These are phyloP conservation scores for Amanita molliuscula DNA, from an alignment of 768 basidiomycete species.

Conservation along the genomic window DNA sequence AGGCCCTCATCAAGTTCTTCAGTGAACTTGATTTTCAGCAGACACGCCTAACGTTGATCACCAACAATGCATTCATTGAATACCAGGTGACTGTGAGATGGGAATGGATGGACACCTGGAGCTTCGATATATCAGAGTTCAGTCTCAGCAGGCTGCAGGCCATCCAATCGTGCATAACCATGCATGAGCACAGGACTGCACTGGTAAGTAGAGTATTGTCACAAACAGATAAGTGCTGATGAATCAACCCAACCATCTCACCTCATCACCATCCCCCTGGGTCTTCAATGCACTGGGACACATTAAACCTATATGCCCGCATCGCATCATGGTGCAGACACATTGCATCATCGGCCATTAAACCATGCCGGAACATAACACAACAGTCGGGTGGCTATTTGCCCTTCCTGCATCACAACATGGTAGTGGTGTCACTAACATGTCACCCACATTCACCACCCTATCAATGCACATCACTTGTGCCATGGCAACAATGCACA, in stretches of 20 bases:
- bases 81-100: not conserved
- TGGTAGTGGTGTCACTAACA: not conserved
- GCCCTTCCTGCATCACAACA: not conserved
- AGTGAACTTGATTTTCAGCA: not conserved
- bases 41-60: not conserved
- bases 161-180: not conserved
- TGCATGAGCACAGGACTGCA: not conserved
- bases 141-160: not conserved
- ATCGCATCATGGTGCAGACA: too few relatives aligned
- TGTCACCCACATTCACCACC: not conserved
- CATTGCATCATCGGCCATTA: too few relatives aligned
- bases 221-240: not conserved
- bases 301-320: too few relatives aligned
- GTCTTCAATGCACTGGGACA: too few relatives aligned
- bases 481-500: too few relatives aligned
- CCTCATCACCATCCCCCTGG: too few relatives aligned
- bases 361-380: too few relatives aligned
- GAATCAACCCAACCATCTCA: not conserved
- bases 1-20: not conserved
- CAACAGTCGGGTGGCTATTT: not conserved
- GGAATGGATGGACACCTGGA: not conserved
- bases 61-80: not conserved
- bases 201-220: not conserved
- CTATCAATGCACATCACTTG: not conserved
- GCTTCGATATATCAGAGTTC: not conserved